A percentile compares a stretch with the other conserved stretches of the same genome.
phyloP scores from a whole-genome alignment of 2,329 filamentous ascomycete species.

The Didymella pomorum region DNA sequence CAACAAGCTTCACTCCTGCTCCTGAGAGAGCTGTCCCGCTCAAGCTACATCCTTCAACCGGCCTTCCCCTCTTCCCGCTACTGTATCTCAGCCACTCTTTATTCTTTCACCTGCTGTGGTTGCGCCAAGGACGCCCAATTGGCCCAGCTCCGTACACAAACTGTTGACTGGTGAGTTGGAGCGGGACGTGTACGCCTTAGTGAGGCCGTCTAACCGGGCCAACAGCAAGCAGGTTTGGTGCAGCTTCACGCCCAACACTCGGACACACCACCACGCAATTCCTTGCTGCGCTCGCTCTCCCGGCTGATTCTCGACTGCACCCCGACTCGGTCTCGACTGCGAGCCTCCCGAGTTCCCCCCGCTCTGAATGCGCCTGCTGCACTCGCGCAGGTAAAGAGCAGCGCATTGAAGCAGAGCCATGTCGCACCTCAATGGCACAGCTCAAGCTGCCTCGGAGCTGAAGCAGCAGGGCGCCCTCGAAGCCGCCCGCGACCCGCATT shows the following conservation, averaged over 20 bases:
- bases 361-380: slow-evolving; percentile 19
- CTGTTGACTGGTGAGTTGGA: slow-evolving; percentile 10
- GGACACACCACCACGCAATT: background rate
- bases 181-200: slow-evolving; percentile 15
- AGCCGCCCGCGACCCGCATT: slow-evolving; percentile 75
- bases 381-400: background rate
- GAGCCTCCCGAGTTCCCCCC: background rate
- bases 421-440: slow-evolving; percentile 21
- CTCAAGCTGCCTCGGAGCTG: slow-evolving; percentile 65
- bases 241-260: slow-evolving; percentile 15
- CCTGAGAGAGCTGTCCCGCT: slow-evolving; percentile 16
- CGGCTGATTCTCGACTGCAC: no score
- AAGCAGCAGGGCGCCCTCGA: slow-evolving; percentile 84
- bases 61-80: background rate
- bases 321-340: slow-evolving; percentile 5
- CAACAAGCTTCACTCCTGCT: slow-evolving; percentile 1
- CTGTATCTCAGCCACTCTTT: slow-evolving; percentile 13
- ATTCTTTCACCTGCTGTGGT: slow-evolving; percentile 11
- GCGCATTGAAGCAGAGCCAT: slow-evolving; percentile 11
- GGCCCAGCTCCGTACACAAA: background rate
- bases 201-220: slow-evolving; percentile 11
- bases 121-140: slow-evolving; percentile 1
- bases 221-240: slow-evolving; percentile 32
- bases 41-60: slow-evolving; percentile 1
- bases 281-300: background rate